Evolutionary conservation across 148 eudicot species (phyloP).

Genomic region (Chenopodium suecicum): DNA sequence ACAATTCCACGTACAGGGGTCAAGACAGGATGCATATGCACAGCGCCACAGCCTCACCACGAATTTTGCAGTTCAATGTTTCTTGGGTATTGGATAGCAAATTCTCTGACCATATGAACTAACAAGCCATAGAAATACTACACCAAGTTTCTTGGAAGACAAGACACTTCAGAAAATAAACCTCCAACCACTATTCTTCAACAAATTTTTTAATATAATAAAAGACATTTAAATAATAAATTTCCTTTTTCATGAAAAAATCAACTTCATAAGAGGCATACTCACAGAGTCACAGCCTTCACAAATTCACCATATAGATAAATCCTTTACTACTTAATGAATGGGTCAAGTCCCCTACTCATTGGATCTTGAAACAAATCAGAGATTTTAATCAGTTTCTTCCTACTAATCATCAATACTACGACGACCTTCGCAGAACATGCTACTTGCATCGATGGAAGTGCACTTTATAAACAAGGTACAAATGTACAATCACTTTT

Average conservation of each 20-base stretch:
- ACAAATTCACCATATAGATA: not conserved
- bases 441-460: not conserved
- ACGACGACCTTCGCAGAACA: not conserved
- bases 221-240: not conserved
- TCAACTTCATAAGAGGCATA: not conserved
- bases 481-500: not conserved
- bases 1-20: not conserved
- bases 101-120: not conserved
- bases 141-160: not conserved
- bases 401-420: not conserved
- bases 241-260: not conserved
- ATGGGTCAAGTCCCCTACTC: not conserved
- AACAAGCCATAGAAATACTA: not conserved
- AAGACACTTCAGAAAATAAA: not conserved
- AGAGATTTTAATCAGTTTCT: no score
- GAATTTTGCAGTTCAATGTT: not conserved
- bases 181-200: not conserved
- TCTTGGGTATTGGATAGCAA: not conserved
- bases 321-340: not conserved
- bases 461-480: not conserved
- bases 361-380: not conserved
- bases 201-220: not conserved
- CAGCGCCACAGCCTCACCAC: not conserved
- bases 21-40: not conserved
- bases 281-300: not conserved